Evolutionary conservation across 2,329 filamentous ascomycete genomes (phyloP).

Genomic region (Lecanicillium sp.): DNA sequence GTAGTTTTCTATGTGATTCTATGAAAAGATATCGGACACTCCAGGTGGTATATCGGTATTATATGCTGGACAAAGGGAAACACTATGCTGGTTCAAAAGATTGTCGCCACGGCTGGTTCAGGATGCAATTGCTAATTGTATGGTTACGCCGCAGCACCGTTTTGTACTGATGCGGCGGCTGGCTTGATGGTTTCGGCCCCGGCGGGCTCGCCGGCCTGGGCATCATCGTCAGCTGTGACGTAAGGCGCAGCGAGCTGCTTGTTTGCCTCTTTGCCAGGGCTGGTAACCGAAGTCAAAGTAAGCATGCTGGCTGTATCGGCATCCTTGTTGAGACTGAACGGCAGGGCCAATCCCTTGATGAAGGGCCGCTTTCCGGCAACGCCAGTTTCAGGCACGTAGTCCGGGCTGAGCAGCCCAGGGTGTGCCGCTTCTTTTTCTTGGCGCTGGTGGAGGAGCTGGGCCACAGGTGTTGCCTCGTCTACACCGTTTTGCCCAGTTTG

Average conservation of each 20-base stretch:
- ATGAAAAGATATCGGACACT: not conserved
- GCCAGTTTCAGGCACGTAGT: conserved; percentile 41
- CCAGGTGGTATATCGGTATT: not conserved
- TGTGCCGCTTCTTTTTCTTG: conserved; percentile 33
- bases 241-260: conserved; percentile 5
- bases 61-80: too few relatives aligned
- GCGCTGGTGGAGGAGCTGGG: conserved; percentile 37
- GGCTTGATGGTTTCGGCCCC: not conserved
- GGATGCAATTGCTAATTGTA: not conserved
- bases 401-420: conserved; percentile 37
- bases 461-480: conserved; percentile 38
- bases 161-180: not conserved
- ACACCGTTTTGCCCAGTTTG: conserved; percentile 33
- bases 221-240: conserved; percentile 23
- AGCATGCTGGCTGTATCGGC: conserved; percentile 64
- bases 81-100: too few relatives aligned
- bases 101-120: too few relatives aligned
- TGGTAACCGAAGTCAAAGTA: conserved; percentile 48
- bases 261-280: conserved; percentile 15
- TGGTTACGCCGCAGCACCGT: not conserved
- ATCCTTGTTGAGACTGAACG: conserved; percentile 62
- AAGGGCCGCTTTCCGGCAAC: conserved; percentile 58
- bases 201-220: not conserved
- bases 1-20: not conserved
- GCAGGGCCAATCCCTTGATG: conserved; percentile 63